phyloP scores from a whole-genome alignment of 306 rosid species.

The Fragaria vesca region DNA sequence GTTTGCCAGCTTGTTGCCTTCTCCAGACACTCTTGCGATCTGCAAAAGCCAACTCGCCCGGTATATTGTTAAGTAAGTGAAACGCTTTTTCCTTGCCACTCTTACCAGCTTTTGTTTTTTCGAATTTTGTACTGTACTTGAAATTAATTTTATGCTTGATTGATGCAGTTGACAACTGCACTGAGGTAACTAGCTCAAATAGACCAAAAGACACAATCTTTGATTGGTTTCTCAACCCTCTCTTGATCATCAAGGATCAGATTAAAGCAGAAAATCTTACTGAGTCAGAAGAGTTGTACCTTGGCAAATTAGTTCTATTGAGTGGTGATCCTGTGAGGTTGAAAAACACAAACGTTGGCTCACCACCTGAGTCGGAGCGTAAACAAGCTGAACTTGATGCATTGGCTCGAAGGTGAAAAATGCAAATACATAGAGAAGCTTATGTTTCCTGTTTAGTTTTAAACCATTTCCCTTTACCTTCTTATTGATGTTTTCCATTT shows the following conservation, averaged over 20 bases:
- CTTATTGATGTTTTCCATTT: not conserved
- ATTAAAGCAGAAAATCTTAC: conserved; percentile 82
- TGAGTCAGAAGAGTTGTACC: conserved; percentile 71
- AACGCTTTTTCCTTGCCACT: not conserved
- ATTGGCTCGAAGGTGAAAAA: conserved; percentile 74
- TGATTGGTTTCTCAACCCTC: conserved; percentile 91
- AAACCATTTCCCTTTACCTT: not conserved
- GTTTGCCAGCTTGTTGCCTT: conserved; percentile 84
- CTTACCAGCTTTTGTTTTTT: not conserved
- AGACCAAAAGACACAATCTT: conserved; percentile 72
- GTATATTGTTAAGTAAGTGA: conserved; percentile 68
- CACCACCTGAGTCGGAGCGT: conserved; percentile 68
- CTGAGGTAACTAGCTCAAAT: conserved; percentile 73
- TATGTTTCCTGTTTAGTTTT: not conserved
- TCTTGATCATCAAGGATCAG: conserved; percentile 87
- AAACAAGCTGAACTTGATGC: conserved; percentile 88
- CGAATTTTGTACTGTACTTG: not conserved
- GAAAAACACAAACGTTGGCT: conserved; percentile 44
- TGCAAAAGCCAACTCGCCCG: conserved; percentile 54
- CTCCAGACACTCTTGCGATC: conserved; percentile 80
- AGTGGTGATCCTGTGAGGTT: conserved; percentile 66
- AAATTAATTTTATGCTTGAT: conserved; percentile 13
- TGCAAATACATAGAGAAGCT: conserved; percentile 7
- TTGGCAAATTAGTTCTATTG: conserved; percentile 67
- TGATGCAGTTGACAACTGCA: conserved; percentile 54